Percentiles rank a stretch among this genome's conserved stretches.
Evolutionary conservation across 768 basidiomycete species (phyloP).

Genomic region (Pleurotus tuber-regium): DNA sequence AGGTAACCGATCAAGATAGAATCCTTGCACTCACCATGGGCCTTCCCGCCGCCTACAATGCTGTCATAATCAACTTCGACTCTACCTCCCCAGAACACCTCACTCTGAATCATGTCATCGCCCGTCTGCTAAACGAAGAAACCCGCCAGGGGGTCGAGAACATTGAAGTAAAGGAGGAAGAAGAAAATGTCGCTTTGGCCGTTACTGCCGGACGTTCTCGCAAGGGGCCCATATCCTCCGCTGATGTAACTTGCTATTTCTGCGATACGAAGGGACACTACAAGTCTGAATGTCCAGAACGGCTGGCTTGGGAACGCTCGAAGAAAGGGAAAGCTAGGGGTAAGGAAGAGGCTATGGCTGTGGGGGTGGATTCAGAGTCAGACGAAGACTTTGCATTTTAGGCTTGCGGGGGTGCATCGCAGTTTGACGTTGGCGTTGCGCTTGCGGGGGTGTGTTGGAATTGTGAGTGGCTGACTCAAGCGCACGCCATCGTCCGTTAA

Average conservation of each 20-base stretch:
- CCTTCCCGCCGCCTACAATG: conserved; percentile 21
- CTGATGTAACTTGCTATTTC: conserved; percentile 23
- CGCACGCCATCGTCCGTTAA: too few relatives aligned
- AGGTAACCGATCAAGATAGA: conserved; percentile 20
- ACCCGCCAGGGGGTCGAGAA: conserved; percentile 13
- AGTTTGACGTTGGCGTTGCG: background rate
- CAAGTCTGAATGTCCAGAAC: conserved; percentile 17
- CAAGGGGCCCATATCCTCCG: background rate
- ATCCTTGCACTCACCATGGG: conserved; percentile 27
- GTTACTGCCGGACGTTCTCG: background rate
- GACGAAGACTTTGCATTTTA: background rate
- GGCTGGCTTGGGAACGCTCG: conserved; percentile 11
- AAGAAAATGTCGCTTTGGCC: background rate
- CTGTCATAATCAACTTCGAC: conserved; percentile 29
- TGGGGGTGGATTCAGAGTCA: background rate
- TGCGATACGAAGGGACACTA: conserved; percentile 24
- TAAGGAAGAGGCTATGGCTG: background rate
- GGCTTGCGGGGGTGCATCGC: background rate
- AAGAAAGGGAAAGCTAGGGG: background rate
- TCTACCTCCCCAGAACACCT: conserved; percentile 20
- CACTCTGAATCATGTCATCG: conserved; percentile 24
- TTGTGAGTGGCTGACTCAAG: too few relatives aligned
- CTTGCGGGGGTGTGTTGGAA: conserved; percentile 6
- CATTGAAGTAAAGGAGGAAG: background rate
- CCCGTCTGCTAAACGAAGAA: conserved; percentile 31